Evolutionary conservation across 2,329 filamentous ascomycete genomes (phyloP).

Genomic region (Ceratocystis variospora): DNA sequence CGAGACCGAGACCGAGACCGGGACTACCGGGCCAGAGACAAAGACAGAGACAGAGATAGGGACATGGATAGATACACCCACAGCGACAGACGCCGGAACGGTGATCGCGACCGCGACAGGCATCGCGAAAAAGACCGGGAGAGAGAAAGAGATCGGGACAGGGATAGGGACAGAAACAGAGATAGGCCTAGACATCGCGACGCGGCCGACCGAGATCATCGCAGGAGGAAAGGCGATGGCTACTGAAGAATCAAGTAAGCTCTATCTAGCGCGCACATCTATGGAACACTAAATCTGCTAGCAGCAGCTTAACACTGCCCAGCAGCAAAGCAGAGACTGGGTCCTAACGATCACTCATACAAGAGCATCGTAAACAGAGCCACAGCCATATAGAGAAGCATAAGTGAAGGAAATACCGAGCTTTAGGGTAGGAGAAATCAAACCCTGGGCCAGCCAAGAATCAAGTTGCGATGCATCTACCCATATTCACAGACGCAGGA

Average conservation of each 20-base stretch:
- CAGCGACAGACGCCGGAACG: slow-evolving; percentile 18
- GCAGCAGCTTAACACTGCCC: too few relatives aligned
- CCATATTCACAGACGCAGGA: background rate
- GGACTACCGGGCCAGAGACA: slow-evolving; percentile 21
- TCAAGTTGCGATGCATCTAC: background rate
- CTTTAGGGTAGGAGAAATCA: background rate
- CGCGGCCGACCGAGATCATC: slow-evolving; percentile 7
- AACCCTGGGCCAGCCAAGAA: background rate
- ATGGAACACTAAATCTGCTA: too few relatives aligned
- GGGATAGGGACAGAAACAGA: slow-evolving; percentile 24
- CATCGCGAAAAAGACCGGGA: slow-evolving; percentile 25
- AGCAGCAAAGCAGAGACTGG: too few relatives aligned
- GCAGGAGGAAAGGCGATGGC: slow-evolving; percentile 17
- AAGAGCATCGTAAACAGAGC: background rate
- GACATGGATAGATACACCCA: slow-evolving; percentile 23
- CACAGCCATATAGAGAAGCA: background rate
- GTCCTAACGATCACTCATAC: too few relatives aligned
- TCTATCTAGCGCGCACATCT: too few relatives aligned
- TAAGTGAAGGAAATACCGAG: background rate
- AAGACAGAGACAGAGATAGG: slow-evolving; percentile 25
- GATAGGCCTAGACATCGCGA: slow-evolving; percentile 19
- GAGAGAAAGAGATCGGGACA: slow-evolving; percentile 25
- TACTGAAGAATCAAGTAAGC: slow-evolving; percentile 14
- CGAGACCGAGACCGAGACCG: slow-evolving; percentile 17
- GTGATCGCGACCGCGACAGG: slow-evolving; percentile 24